Percentiles rank a stretch among this genome's conserved stretches.
These are phyloP conservation scores for Chromosphaera perkinsii DNA, from an alignment of 208 protist genomes.

Conservation along the genomic window DNA sequence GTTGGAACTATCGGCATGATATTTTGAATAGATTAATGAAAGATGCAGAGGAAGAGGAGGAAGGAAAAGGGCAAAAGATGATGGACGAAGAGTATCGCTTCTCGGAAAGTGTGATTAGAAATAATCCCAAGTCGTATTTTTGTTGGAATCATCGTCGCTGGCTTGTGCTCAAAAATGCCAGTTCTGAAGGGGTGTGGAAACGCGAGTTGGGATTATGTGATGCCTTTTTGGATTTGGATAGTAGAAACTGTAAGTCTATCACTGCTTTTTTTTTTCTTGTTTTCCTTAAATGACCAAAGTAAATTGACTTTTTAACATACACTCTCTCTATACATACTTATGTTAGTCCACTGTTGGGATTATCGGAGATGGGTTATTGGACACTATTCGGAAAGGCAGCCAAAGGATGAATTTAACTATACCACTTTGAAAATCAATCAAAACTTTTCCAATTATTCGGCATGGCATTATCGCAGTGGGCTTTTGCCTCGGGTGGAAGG, in stretches of 20 bases:
- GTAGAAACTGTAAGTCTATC: slow-evolving; percentile 50
- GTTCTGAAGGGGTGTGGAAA: slow-evolving; percentile 8
- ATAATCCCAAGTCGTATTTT: slow-evolving; percentile 8
- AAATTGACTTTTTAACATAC: background rate
- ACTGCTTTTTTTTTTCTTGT: background rate
- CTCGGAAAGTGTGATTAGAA: slow-evolving; percentile 2
- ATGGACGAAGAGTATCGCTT: background rate
- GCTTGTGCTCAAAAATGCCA: background rate
- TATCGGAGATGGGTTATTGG: slow-evolving; percentile 47
- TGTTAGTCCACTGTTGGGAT: slow-evolving; percentile 63
- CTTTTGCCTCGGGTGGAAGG: slow-evolving; percentile 39
- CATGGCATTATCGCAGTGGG: slow-evolving; percentile 81
- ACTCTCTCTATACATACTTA: background rate
- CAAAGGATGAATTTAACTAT: slow-evolving; percentile 65
- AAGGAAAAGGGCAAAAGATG: background rate
- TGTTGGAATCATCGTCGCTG: slow-evolving; percentile 15
- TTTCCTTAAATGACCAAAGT: too few relatives aligned
- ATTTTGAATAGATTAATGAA: slow-evolving; percentile 37
- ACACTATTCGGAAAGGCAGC: slow-evolving; percentile 1
- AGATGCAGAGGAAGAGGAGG: background rate
- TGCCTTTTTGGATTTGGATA: slow-evolving; percentile 51
- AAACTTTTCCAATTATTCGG: slow-evolving; percentile 95
- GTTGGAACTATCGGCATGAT: slow-evolving; percentile 54
- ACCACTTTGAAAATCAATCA: slow-evolving; percentile 71
- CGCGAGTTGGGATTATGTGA: slow-evolving; percentile 51